A percentile compares a stretch with the other conserved stretches of the same genome.
These are phyloP conservation scores for Kwoniella sp. DNA, from an alignment of 768 basidiomycete genomes.

Conservation along the genomic window DNA sequence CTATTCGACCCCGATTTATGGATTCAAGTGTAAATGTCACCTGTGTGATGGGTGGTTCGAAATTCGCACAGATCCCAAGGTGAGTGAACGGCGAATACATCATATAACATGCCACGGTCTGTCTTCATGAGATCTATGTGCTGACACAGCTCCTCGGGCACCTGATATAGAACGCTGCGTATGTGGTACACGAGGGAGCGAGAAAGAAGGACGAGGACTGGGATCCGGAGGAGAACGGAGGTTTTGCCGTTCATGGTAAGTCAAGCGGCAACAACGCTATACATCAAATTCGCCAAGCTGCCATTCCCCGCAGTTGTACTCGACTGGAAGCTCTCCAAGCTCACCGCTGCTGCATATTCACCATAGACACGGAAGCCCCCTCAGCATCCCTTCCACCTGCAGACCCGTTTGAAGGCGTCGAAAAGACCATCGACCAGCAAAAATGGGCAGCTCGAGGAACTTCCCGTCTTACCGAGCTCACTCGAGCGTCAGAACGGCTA, in stretches of 20 bases:
- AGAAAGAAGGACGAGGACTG: constrained; percentile 92
- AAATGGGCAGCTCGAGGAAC: constrained; percentile 71
- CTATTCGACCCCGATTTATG: constrained; percentile 90
- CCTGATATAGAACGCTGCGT: constrained; percentile 77
- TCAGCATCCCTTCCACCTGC: constrained; percentile 61
- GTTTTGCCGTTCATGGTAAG: constrained; percentile 80
- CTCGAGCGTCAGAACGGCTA: constrained; percentile 72
- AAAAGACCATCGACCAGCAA: constrained; percentile 81
- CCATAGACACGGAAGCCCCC: constrained; percentile 67
- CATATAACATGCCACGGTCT: too few species aligned
- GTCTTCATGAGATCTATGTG: too few species aligned
- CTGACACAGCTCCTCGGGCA: not conserved
- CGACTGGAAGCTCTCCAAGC: too few species aligned
- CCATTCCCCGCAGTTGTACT: too few species aligned
- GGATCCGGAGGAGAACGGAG: constrained; percentile 95
- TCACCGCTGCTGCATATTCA: too few species aligned
- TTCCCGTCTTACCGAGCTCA: constrained; percentile 78
- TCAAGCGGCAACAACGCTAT: not conserved
- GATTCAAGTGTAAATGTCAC: constrained; percentile 97
- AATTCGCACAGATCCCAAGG: constrained; percentile 96
- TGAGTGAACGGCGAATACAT: too few species aligned
- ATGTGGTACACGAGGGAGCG: constrained; percentile 91
- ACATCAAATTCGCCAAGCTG: too few species aligned
- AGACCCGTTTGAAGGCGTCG: constrained; percentile 84
- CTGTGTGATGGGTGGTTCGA: constrained; percentile 96